Base-by-base conservation (phyloP, 129 eudicot species). In the Solidago caesia region DNA sequence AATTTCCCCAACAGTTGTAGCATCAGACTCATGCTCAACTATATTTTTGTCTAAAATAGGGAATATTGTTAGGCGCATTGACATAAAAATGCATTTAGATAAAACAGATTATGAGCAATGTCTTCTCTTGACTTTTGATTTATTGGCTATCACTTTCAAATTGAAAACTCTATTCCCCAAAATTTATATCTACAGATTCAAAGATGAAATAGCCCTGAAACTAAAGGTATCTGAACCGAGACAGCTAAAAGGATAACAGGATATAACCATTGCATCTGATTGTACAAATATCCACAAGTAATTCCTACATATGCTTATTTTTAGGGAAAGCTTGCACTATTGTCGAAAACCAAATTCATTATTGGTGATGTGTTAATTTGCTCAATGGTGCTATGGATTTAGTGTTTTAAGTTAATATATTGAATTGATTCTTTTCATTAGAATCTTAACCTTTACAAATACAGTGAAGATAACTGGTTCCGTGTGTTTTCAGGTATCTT, bases 401-500 rank as follows among this genome's bases (percentile, higher is more conserved):
- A 48, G 16, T 53, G 13, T 4, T 53, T 11, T 53, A 53, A 2
- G 16, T 57, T 57, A 10, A 53, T 53, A n/a, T 53, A 53, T 53
- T 12, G 6, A 13, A 13, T 57, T 14, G 1, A 11, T 16, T 15
- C 2, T 60, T 2, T 4, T 25, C 33, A 6, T 33, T 71, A 41
- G 8, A 41, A 9, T 71, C 7, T 57, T 5, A 41, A 7, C 10
- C 10, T 44, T 27, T 25, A 21, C 56, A 44, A 72, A 58, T 25
- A 33, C n/a, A 27, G 27, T 6, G 48, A 15, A 13, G 25, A 58
- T 72, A 25, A 7, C 25, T 26, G 21, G 13, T 72, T 60, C 6
- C 44, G 8, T 59, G 4, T 13, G 14, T 46, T 77, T 56, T 16
- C 66, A 68, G 80, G 67, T 81, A 69, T 75, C 71, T 81, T 41